phyloP scores from a whole-genome alignment of 768 basidiomycete genomes.

The Coprinopsis strossmayeri region DNA sequence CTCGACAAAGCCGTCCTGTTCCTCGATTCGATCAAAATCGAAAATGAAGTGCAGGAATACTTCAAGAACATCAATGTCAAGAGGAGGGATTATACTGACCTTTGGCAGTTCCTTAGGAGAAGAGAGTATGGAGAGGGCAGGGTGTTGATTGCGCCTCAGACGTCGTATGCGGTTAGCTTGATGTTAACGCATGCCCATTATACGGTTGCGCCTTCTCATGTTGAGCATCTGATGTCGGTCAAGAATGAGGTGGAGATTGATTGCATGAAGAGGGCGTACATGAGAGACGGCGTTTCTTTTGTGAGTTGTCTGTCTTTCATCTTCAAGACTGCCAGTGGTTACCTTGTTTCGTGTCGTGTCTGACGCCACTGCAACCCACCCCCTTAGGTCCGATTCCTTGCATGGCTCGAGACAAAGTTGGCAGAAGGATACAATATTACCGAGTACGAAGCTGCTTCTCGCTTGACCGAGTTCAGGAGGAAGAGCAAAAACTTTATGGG shows the following conservation, averaged over 20 bases:
- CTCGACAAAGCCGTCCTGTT: constrained; percentile 40
- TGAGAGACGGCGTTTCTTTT: constrained; percentile 84
- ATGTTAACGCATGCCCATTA: constrained; percentile 82
- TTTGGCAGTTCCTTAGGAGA: constrained; percentile 73
- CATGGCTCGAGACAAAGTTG: constrained; percentile 85
- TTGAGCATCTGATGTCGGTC: constrained; percentile 76
- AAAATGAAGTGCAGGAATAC: constrained; percentile 51
- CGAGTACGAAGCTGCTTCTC: constrained; percentile 88
- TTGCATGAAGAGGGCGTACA: constrained; percentile 77
- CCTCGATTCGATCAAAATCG: constrained; percentile 37
- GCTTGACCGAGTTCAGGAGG: constrained; percentile 70
- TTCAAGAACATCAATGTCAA: constrained; percentile 51
- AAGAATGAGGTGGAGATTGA: constrained; percentile 87
- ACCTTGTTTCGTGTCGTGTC: neutral
- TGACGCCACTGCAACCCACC: neutral
- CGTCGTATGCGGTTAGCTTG: constrained; percentile 77
- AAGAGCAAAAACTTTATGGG: constrained; percentile 73
- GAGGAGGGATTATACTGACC: constrained; percentile 61
- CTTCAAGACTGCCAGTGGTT: constrained; percentile 9
- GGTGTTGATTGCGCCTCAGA: constrained; percentile 66
- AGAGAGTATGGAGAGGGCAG: constrained; percentile 79
- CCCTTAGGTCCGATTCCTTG: constrained; percentile 66
- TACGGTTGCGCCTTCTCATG: constrained; percentile 60
- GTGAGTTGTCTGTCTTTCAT: constrained; percentile 35
- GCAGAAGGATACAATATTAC: constrained; percentile 73